phyloP scores from a whole-genome alignment of 1,284 basidiomycete genomes.

The Flammula alnicola region DNA sequence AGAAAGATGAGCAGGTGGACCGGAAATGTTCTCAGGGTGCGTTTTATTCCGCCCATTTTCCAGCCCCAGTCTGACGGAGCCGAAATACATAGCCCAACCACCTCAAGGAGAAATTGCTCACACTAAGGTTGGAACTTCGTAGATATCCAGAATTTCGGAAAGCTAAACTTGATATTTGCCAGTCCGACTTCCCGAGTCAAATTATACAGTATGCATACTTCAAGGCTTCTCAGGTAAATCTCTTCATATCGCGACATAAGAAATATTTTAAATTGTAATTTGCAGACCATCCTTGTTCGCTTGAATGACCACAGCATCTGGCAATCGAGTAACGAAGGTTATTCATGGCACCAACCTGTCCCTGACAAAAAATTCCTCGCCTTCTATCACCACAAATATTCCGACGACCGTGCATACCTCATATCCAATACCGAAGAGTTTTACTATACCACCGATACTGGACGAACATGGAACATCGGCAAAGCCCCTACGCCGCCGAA shows the following conservation, averaged over 20 bases:
- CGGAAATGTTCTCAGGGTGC: slow-evolving; percentile 80
- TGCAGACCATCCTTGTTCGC: slow-evolving; percentile 83
- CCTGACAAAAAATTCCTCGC: slow-evolving; percentile 73
- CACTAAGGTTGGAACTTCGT: slow-evolving; percentile 55
- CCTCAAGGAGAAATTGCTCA: slow-evolving; percentile 74
- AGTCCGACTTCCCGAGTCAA: slow-evolving; percentile 76
- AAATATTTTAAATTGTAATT: neutral
- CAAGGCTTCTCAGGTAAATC: slow-evolving; percentile 65
- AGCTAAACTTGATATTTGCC: neutral
- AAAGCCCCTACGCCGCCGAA: slow-evolving; percentile 67
- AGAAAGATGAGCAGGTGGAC: slow-evolving; percentile 72
- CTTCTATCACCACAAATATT: slow-evolving; percentile 86
- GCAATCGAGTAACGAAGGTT: slow-evolving; percentile 96
- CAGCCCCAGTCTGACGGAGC: neutral
- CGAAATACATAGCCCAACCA: slow-evolving; percentile 60
- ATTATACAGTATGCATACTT: slow-evolving; percentile 89
- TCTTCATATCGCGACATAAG: neutral
- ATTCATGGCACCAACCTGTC: slow-evolving; percentile 79
- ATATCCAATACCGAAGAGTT: slow-evolving; percentile 73
- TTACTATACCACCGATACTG: slow-evolving; percentile 86
- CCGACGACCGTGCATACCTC: slow-evolving; percentile 85
- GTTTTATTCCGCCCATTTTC: slow-evolving; percentile 12
- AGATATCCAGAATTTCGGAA: neutral
- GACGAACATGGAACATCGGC: slow-evolving; percentile 68
- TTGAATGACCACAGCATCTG: slow-evolving; percentile 81